Evolutionary conservation across 2,329 filamentous ascomycete genomes (phyloP).

Genomic region (Paramyrothecium roridum): DNA sequence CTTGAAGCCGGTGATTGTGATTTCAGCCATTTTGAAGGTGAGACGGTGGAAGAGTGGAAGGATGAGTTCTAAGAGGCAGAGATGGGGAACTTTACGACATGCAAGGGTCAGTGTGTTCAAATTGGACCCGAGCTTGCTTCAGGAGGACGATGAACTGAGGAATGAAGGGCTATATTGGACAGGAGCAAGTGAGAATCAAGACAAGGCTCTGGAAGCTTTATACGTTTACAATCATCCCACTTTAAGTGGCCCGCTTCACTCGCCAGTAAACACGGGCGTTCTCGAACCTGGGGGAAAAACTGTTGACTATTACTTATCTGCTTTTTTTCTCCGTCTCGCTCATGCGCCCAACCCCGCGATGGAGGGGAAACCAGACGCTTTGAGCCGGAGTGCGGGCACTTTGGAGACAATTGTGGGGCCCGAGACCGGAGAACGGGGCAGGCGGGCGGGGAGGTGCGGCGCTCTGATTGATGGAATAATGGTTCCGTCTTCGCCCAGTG

Average conservation of each 20-base stretch:
- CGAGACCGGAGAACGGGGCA: neutral
- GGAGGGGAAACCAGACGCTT: neutral
- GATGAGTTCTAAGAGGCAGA: neutral
- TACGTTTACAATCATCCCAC: neutral
- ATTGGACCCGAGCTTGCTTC: too few relatives aligned
- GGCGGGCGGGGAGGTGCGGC: neutral
- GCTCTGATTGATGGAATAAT: neutral
- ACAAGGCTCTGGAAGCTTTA: neutral
- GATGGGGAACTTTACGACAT: too few relatives aligned
- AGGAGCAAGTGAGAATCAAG: neutral
- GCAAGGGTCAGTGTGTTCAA: too few relatives aligned
- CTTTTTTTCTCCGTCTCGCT: neutral
- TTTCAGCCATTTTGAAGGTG: conserved; percentile 34
- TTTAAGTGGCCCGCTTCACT: too few relatives aligned
- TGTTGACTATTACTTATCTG: neutral
- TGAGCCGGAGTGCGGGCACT: neutral
- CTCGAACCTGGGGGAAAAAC: neutral
- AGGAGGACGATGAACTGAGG: neutral
- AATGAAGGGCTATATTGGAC: neutral
- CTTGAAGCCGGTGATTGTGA: conserved; percentile 70
- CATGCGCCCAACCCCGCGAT: neutral
- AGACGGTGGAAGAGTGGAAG: conserved; percentile 5
- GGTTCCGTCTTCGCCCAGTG: neutral
- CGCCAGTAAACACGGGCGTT: too few relatives aligned
- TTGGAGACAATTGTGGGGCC: neutral